Evolutionary conservation across 352 stramenopile species (phyloP), one percentile per base, ranked within the genome.

Genomic region (Elongisporangium undulatum): DNA sequence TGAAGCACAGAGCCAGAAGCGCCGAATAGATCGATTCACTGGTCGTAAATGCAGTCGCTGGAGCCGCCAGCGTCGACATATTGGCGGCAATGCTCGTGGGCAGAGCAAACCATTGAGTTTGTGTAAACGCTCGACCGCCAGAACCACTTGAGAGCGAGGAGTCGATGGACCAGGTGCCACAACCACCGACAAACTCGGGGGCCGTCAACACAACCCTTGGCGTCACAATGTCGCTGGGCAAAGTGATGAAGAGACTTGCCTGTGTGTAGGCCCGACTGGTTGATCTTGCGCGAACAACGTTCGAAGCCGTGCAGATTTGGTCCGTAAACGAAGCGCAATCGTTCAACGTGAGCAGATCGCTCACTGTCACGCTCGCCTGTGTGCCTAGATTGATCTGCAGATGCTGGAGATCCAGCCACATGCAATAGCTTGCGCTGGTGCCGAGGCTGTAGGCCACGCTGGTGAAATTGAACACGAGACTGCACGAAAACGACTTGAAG

Each of bases 241-340:
- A 53, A 6, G 48, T 50, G 8, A 90, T 58, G 1, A 51, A 51
- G 1, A 89, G 62, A 10, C 56, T 79, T 12, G 67, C 79, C 51
- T 89, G 81, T 2, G 78, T 79, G 49, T 84, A 90, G 2, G 74
- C 68, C 0, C 81, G 78, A 60, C 81, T 90, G 6, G 72, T 76
- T 23, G 72, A 63, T 1, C 67, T 52, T 4, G 81, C 81, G 22
- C 81, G 71, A 13, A 90, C 51, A 1, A 89, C 81, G 23, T 66
- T 65, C 0, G 50, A 58, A 3, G 81, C 77, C 50, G 77, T 70
- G 24, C 81, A 90, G 13, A 72, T 64, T 58, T 87, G 74, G 10
- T 79, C 70, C 0, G 52, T 59, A 23, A 87, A 87, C 4, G 65
- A 62, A 0, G 51, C 61, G 51, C 83, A 93, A 2, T 77, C 72